Conservation (phyloP, 2,329 filamentous ascomycete species). For the Coniochaeta sp. region DNA sequence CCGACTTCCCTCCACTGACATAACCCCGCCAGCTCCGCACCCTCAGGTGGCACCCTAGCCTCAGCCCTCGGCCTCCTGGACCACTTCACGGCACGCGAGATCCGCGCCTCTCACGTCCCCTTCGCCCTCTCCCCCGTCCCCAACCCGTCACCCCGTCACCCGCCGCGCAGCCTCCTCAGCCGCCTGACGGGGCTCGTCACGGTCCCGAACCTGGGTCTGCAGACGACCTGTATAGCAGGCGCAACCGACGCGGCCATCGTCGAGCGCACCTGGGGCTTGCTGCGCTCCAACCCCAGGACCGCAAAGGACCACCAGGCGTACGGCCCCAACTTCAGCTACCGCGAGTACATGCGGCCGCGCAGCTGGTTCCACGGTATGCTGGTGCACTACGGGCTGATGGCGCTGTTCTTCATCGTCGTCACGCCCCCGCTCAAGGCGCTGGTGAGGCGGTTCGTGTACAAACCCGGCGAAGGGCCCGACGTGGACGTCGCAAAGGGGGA, state of each 20-base stretch:
- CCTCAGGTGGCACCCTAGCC: slow-evolving; percentile 61
- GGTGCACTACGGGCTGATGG: slow-evolving; percentile 39
- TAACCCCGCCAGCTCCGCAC: slow-evolving; percentile 28
- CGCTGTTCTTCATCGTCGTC: slow-evolving; percentile 36
- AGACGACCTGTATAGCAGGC: slow-evolving; percentile 45
- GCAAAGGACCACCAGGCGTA: slow-evolving; percentile 40
- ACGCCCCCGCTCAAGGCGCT: slow-evolving; percentile 39
- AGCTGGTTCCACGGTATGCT: slow-evolving; percentile 43
- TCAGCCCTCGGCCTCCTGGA: slow-evolving; percentile 58
- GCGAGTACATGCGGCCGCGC: slow-evolving; percentile 44
- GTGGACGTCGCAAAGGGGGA: slow-evolving; percentile 50
- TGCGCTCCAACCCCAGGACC: slow-evolving; percentile 33
- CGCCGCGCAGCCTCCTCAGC: slow-evolving; percentile 31
- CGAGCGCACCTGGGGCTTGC: slow-evolving; percentile 56
- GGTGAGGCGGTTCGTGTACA: slow-evolving; percentile 33
- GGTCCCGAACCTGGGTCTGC: slow-evolving; percentile 46
- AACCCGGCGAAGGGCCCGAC: slow-evolving; percentile 49
- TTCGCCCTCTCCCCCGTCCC: slow-evolving; percentile 52
- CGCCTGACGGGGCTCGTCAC: slow-evolving; percentile 41
- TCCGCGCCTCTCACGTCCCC: slow-evolving; percentile 38
- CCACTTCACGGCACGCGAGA: slow-evolving; percentile 39
- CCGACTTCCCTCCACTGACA: background rate
- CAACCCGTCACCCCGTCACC: slow-evolving; percentile 25
- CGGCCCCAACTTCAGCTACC: slow-evolving; percentile 53
- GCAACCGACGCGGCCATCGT: slow-evolving; percentile 47